Evolutionary conservation across 2,329 filamentous ascomycete species (phyloP).

Genomic region (Diaporthe velutina): DNA sequence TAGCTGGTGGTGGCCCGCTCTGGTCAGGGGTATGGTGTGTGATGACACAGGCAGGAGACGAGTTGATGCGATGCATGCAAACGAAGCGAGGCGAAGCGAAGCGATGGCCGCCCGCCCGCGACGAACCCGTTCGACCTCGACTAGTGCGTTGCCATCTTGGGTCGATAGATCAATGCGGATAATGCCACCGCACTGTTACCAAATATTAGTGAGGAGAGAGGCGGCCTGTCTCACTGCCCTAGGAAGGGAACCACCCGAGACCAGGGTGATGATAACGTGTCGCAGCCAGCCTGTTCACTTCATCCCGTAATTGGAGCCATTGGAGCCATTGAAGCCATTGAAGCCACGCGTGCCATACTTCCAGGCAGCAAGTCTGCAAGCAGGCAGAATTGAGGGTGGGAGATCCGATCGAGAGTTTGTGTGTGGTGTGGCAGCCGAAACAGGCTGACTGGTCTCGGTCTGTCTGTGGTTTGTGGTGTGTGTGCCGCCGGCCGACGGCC

Average conservation of each 20-base stretch:
- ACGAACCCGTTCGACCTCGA: constrained; percentile 14
- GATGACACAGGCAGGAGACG: constrained; percentile 4
- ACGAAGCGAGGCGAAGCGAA: constrained; percentile 28
- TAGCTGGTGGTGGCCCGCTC: constrained; percentile 12
- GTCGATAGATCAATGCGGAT: constrained; percentile 25
- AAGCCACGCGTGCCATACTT: not conserved
- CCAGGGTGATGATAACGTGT: not conserved
- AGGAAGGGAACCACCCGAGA: constrained; percentile 25
- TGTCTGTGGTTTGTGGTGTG: not conserved
- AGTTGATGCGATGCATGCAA: constrained; percentile 7
- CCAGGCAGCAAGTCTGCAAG: not conserved
- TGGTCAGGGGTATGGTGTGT: constrained; percentile 16
- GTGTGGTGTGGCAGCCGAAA: not conserved
- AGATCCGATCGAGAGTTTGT: not conserved
- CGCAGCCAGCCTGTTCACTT: not conserved
- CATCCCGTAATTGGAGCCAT: not conserved
- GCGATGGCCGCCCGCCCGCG: constrained; percentile 18
- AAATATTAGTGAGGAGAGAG: not conserved
- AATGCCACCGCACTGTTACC: constrained; percentile 1
- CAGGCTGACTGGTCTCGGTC: constrained; percentile 27
- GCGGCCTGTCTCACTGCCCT: constrained; percentile 19
- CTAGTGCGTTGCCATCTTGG: constrained; percentile 19
- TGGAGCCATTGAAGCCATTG: constrained; percentile 2
- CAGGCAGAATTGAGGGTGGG: not conserved
- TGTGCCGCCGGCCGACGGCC: not conserved